A percentile compares a stretch with the other conserved stretches of the same genome.
These are phyloP conservation scores for Onygenales sp. DNA, from an alignment of 2,329 filamentous ascomycete species.

Conservation along the genomic window DNA sequence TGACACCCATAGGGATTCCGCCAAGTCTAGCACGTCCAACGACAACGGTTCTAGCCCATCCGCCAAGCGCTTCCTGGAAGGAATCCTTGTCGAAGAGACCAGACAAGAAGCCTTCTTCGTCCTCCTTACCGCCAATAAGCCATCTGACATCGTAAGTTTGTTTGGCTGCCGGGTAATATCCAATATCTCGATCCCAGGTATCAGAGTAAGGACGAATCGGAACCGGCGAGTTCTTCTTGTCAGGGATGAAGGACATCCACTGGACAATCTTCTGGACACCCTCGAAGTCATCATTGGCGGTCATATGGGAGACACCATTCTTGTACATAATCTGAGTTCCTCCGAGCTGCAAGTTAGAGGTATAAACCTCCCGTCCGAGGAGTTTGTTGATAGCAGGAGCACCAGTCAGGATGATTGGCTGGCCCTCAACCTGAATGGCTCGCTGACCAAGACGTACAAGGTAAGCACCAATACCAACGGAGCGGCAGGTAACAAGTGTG, in stretches of 20 bases:
- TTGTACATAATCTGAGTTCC: slow-evolving; percentile 99
- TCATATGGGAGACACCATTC: slow-evolving; percentile 99
- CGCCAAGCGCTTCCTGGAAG: slow-evolving; percentile 91
- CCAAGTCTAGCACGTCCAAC: slow-evolving; percentile 92
- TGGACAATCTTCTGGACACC: slow-evolving; percentile 96
- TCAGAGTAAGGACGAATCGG: slow-evolving; percentile 84
- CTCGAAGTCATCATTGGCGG: slow-evolving; percentile 92
- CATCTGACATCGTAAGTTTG: slow-evolving; percentile 87
- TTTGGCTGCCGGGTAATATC: slow-evolving; percentile 69
- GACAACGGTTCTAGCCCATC: slow-evolving; percentile 95
- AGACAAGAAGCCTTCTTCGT: slow-evolving; percentile 68
- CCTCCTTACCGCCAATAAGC: slow-evolving; percentile 81
- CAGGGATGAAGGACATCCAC: slow-evolving; percentile 95
- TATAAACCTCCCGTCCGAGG: slow-evolving; percentile 95
- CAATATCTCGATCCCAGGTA: slow-evolving; percentile 84
- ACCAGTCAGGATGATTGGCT: slow-evolving; percentile 97
- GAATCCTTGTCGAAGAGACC: slow-evolving; percentile 96
- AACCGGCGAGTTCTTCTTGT: slow-evolving; percentile 85
- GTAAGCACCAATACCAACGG: slow-evolving; percentile 98
- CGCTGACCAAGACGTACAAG: slow-evolving; percentile 95
- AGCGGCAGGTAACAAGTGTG: slow-evolving; percentile 93
- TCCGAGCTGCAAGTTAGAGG: slow-evolving; percentile 96
- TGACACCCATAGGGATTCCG: slow-evolving; percentile 97
- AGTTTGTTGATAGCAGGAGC: slow-evolving; percentile 97
- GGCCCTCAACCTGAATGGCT: slow-evolving; percentile 96